Conservation (phyloP, 2,329 filamentous ascomycete species). For the Plectosphaerella plurivora region DNA sequence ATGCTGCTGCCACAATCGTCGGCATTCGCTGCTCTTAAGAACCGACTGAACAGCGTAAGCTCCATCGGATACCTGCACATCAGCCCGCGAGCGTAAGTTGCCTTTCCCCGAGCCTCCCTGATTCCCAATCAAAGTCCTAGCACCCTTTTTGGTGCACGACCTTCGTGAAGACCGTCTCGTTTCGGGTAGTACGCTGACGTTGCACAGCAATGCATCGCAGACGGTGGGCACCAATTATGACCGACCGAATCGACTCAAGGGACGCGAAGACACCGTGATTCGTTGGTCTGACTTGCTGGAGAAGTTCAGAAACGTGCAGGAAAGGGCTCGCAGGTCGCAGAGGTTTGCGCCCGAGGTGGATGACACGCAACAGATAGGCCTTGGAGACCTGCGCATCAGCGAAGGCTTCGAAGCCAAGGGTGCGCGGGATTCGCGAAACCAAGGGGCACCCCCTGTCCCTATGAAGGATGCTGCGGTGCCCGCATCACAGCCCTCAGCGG, state of each 20-base stretch:
- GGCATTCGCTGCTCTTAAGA: conserved; percentile 94
- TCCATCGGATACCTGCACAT: conserved; percentile 94
- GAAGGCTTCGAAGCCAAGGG: conserved; percentile 36
- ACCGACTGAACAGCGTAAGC: conserved; percentile 92
- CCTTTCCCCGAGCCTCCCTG: neutral
- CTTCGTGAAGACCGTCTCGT: too few relatives aligned
- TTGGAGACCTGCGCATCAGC: conserved; percentile 34
- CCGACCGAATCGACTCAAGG: conserved; percentile 72
- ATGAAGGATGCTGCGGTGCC: conserved; percentile 42
- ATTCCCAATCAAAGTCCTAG: conserved; percentile 19
- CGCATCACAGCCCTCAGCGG: conserved; percentile 32
- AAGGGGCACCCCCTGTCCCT: conserved; percentile 31
- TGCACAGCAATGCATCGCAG: conserved; percentile 28
- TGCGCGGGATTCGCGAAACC: conserved; percentile 33
- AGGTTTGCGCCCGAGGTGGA: conserved; percentile 51
- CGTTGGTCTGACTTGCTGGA: conserved; percentile 91
- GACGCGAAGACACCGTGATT: conserved; percentile 77
- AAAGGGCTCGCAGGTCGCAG: conserved; percentile 71
- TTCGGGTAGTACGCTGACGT: neutral
- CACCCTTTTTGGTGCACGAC: too few relatives aligned
- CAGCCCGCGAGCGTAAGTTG: conserved; percentile 68
- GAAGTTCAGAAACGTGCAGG: conserved; percentile 89
- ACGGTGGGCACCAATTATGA: conserved; percentile 58
- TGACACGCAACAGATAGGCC: conserved; percentile 38
- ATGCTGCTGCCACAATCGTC: conserved; percentile 99